phyloP scores from a whole-genome alignment of 2,329 filamentous ascomycete genomes.

The Aspergillus luchuensis region DNA sequence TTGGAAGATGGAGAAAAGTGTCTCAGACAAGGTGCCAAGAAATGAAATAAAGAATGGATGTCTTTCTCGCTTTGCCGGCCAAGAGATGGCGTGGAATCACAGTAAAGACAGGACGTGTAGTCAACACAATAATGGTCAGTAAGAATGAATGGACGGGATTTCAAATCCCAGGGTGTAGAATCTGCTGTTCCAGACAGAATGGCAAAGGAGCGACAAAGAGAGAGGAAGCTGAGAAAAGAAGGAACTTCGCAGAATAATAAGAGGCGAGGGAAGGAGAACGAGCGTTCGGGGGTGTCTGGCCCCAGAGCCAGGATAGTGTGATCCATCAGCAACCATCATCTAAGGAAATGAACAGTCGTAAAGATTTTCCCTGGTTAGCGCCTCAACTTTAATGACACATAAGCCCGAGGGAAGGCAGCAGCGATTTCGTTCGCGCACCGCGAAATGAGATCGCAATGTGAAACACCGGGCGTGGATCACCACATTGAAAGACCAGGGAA shows the following conservation, averaged over 20 bases:
- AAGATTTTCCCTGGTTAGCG: conserved; percentile 6
- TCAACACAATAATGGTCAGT: conserved; percentile 15
- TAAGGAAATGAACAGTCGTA: conserved; percentile 19
- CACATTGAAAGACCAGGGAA: background rate
- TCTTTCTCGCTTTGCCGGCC: conserved; percentile 11
- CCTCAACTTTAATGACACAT: conserved; percentile 12
- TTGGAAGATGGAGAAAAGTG: conserved; percentile 2
- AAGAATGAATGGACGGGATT: conserved; percentile 33
- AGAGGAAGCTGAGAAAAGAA: conserved; percentile 1
- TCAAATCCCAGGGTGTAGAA: conserved; percentile 27
- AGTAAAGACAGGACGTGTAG: conserved; percentile 25
- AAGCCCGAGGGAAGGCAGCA: conserved; percentile 3
- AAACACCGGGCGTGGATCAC: conserved; percentile 28
- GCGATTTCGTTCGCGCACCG: conserved; percentile 9
- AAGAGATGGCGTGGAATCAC: background rate
- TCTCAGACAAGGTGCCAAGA: background rate
- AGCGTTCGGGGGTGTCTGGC: background rate
- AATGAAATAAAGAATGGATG: conserved; percentile 10
- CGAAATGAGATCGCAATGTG: conserved; percentile 30
- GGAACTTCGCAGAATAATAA: background rate
- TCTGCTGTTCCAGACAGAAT: conserved; percentile 28
- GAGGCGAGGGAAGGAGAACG: background rate
- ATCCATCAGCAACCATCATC: conserved; percentile 13
- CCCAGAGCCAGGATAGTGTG: background rate
- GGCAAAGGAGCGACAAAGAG: conserved; percentile 9